Percentiles rank a stretch among this genome's conserved stretches.
Evolutionary conservation across 2,329 filamentous ascomycete genomes (phyloP).

Genomic region (Ploettnerulaceae sp.): DNA sequence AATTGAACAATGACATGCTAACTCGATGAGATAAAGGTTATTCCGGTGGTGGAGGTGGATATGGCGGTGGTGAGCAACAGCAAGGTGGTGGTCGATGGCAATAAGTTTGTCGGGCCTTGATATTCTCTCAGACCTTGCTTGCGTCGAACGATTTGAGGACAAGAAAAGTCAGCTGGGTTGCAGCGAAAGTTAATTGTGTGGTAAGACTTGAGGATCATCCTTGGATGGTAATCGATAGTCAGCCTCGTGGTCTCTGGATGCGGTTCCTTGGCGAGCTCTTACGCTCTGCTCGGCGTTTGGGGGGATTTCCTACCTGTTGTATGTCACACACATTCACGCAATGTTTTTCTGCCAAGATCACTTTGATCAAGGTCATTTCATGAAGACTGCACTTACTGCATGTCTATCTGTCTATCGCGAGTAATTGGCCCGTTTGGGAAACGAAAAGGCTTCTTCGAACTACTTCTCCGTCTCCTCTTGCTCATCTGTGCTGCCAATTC

Average conservation of each 20-base stretch:
- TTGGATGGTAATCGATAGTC: conserved; percentile 24
- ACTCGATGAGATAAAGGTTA: conserved; percentile 25
- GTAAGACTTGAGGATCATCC: conserved; percentile 25
- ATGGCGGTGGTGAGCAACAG: conserved; percentile 31
- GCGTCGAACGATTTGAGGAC: conserved; percentile 27
- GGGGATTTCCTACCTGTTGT: conserved; percentile 27
- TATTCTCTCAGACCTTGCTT: conserved; percentile 29
- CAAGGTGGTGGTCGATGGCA: conserved; percentile 29
- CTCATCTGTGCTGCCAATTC: conserved; percentile 48
- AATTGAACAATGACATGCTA: conserved; percentile 15
- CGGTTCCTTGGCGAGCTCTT: conserved; percentile 29
- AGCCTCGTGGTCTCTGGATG: conserved; percentile 33
- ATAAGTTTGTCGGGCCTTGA: conserved; percentile 22
- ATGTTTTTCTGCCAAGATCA: conserved; percentile 29
- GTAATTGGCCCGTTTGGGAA: conserved; percentile 25
- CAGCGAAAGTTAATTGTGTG: conserved; percentile 34
- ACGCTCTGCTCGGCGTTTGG: conserved; percentile 34
- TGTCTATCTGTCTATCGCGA: conserved; percentile 28
- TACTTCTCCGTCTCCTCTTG: conserved; percentile 53
- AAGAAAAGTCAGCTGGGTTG: conserved; percentile 34
- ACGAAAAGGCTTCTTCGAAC: conserved; percentile 31
- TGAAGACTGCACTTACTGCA: conserved; percentile 27
- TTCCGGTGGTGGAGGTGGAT: conserved; percentile 27
- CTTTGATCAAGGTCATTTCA: conserved; percentile 30
- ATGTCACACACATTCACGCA: conserved; percentile 28